A percentile compares a stretch with the other conserved stretches of the same genome.
phyloP scores from a whole-genome alignment of 345 rosid species.

The Murraya paniculata region DNA sequence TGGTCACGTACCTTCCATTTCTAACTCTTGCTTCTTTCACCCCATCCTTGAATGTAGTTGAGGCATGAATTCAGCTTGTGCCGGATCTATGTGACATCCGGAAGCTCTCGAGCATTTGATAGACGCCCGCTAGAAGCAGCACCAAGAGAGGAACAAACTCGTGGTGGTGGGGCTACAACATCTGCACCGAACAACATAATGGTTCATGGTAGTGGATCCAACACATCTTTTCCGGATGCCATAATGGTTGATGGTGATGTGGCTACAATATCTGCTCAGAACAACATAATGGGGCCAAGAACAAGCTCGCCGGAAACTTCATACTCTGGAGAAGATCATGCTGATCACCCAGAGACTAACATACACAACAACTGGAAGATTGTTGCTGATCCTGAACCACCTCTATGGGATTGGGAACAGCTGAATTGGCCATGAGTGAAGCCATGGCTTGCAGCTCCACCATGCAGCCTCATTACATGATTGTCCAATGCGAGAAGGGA shows the following conservation, averaged over 20 bases:
- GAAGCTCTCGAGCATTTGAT: conserved; percentile 77
- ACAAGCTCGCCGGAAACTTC: conserved; percentile 51
- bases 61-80: conserved; percentile 84
- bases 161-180: conserved; percentile 28
- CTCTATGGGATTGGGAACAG: conserved; percentile 56
- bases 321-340: conserved; percentile 37
- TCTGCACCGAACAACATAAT: conserved; percentile 11
- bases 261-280: conserved; percentile 5
- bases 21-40: conserved; percentile 13
- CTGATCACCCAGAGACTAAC: conserved; percentile 28
- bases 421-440: conserved; percentile 41
- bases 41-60: conserved; percentile 44
- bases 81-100: conserved; percentile 74
- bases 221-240: neutral
- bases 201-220: neutral
- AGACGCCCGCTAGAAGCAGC: conserved; percentile 67
- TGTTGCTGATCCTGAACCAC: conserved; percentile 31
- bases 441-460: neutral
- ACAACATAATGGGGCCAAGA: conserved; percentile 18
- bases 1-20: neutral
- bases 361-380: conserved; percentile 26
- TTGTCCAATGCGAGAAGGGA: neutral
- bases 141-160: conserved; percentile 26
- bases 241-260: neutral
- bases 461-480: neutral